These are phyloP conservation scores for Cucurbita pepo DNA, from an alignment of 306 rosid genomes.

Conservation along the genomic window DNA sequence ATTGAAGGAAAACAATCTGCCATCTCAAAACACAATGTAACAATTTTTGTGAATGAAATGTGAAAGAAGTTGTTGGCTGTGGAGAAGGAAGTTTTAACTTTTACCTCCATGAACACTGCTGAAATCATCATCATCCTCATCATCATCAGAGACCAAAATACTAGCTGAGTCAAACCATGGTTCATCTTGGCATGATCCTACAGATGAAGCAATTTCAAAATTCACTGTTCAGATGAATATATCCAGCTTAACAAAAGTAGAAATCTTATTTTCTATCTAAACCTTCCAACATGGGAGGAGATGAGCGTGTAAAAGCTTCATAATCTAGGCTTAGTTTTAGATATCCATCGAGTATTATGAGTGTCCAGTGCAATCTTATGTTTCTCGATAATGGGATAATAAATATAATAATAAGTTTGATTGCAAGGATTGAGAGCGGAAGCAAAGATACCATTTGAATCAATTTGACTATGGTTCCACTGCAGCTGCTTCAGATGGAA, in stretches of 20 bases:
- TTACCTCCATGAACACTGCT: conserved; percentile 81
- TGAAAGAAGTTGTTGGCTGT: background rate
- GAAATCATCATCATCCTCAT: conserved; percentile 45
- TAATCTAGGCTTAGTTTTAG: background rate
- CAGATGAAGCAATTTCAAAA: background rate
- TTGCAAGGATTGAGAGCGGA: background rate
- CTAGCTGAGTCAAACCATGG: conserved; percentile 82
- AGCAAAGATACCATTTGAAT: conserved; percentile 32
- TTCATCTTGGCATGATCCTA: conserved; percentile 64
- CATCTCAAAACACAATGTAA: conserved; percentile 5
- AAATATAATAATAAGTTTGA: background rate
- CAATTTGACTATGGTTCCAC: conserved; percentile 59
- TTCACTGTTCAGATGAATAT: background rate
- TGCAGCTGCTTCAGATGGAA: conserved; percentile 60
- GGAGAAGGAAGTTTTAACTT: conserved; percentile 3
- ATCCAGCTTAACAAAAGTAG: background rate
- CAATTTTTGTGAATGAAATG: background rate
- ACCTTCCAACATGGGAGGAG: background rate
- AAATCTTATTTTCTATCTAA: background rate
- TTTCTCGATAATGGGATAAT: background rate
- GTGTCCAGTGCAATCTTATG: background rate
- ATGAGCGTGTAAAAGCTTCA: background rate
- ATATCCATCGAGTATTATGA: background rate
- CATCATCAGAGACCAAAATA: conserved; percentile 68
- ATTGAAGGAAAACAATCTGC: conserved; percentile 60